These are phyloP conservation scores for Isabelozyma pseudorhagii DNA, from an alignment of 805 yeast genomes.

Conservation along the genomic window DNA sequence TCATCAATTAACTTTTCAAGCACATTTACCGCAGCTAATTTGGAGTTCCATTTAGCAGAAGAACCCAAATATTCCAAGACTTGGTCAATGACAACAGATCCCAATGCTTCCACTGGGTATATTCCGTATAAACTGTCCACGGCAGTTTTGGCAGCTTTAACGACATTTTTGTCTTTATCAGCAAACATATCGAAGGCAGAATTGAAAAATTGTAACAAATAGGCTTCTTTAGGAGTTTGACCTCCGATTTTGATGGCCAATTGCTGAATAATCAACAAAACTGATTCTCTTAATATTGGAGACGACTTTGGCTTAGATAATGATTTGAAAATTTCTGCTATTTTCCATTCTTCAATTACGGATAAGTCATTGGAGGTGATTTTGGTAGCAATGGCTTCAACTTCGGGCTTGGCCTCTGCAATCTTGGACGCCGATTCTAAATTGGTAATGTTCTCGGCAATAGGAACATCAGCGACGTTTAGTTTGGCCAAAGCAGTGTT, in stretches of 20 bases:
- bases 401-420: conserved; percentile 54
- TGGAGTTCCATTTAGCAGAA: conserved; percentile 92
- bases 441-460: conserved; percentile 53
- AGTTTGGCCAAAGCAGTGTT: conserved; percentile 64
- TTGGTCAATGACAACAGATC: conserved; percentile 63
- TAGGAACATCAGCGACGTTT: conserved; percentile 58
- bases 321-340: conserved; percentile 60
- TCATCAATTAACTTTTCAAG: conserved; percentile 75
- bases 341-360: conserved; percentile 59
- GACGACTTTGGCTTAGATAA: conserved; percentile 73
- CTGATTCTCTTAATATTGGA: conserved; percentile 72
- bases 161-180: conserved; percentile 85
- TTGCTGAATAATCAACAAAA: conserved; percentile 60
- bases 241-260: conserved; percentile 60
- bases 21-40: conserved; percentile 71
- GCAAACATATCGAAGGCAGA: conserved; percentile 68
- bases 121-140: conserved; percentile 65
- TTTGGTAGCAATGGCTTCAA: conserved; percentile 49
- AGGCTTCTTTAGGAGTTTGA: conserved; percentile 71
- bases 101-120: conserved; percentile 75
- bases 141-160: conserved; percentile 81
- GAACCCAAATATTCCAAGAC: conserved; percentile 64
- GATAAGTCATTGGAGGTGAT: conserved; percentile 33
- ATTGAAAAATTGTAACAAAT: conserved; percentile 60
- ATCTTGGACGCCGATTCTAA: conserved; percentile 51